Evolutionary conservation across 768 basidiomycete species (phyloP), one percentile per base, ranked within the genome.

Genomic region (Rhodotorula graminis): DNA sequence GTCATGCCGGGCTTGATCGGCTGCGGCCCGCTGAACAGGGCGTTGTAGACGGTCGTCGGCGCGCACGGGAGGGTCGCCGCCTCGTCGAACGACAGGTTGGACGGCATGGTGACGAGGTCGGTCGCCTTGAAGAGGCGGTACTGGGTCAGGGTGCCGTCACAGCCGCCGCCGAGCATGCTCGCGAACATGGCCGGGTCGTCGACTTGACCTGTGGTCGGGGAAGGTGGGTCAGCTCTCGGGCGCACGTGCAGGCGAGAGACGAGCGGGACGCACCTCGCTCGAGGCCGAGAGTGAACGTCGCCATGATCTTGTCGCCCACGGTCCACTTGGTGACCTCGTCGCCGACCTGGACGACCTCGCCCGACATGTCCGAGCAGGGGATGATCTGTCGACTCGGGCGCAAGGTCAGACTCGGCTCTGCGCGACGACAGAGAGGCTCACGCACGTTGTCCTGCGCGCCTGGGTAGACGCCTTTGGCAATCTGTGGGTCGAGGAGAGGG

Each of bases 31-130:
- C 33, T 27, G 29, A 58, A 47, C 46, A 66, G 56, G 21, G 56
- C 44, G 47, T 58, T 87, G 80, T 87, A 89, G 1, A 88, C 87
- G 0, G 87, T 89, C 65, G 88, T 72, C 9, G 84, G 87, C 11
- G 87, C 87, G 70, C 76, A 88, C 82, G 88, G 86, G 11, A 90
- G 81, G 33, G 88, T 88, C 0, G 88, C 86, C 0, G 85, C 88
- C 77, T 90, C 87, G 74, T 87, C 86, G 72, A 85, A 88, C 2
- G 84, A 84, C 37, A 88, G 82, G 77, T 88, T 84, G 25, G 83
- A 79, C 0, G 89, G 86, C 72, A 88, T 82, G 53, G 78, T 74
- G 46, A 88, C 83, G 57, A 88, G 81, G 76, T 80, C 70, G 44
- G 69, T 37, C 19, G 55, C 83, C 16, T 83, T 84, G 69, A 88